Evolutionary conservation across 2,329 filamentous ascomycete genomes (phyloP).

Genomic region (Harringtonia aguacate): DNA sequence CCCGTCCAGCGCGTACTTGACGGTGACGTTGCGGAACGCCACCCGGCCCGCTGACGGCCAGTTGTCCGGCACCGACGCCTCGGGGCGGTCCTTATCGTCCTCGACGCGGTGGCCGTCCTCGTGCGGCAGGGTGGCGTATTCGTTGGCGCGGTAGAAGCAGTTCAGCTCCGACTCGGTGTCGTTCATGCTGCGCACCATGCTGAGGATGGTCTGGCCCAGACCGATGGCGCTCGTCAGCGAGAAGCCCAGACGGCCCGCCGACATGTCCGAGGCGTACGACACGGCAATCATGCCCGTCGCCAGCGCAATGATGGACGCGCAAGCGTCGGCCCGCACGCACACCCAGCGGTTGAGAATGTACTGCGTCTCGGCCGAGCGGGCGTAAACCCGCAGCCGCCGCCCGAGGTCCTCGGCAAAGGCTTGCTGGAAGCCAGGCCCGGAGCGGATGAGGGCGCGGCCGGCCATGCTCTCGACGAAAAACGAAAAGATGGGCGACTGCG

Average conservation of each 20-base stretch:
- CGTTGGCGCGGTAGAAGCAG: slow-evolving; percentile 25
- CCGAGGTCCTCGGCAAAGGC: slow-evolving; percentile 39
- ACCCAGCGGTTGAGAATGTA: slow-evolving; percentile 50
- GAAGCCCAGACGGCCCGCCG: slow-evolving; percentile 44
- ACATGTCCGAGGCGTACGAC: slow-evolving; percentile 31
- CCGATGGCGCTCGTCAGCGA: slow-evolving; percentile 46
- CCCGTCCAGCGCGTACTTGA: slow-evolving; percentile 17
- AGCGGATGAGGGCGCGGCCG: slow-evolving; percentile 2
- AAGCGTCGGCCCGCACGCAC: slow-evolving; percentile 39
- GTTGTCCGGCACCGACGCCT: slow-evolving; percentile 9
- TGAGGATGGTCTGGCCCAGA: slow-evolving; percentile 38
- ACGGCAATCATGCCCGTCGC: slow-evolving; percentile 43
- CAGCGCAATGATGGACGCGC: slow-evolving; percentile 31
- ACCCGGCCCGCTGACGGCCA: slow-evolving; percentile 19
- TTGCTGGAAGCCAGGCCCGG: slow-evolving; percentile 23
- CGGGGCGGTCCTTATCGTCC: slow-evolving; percentile 5
- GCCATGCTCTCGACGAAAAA: slow-evolving; percentile 2
- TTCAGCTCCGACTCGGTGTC: slow-evolving; percentile 47
- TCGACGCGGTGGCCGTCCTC: slow-evolving; percentile 14
- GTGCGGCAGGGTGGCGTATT: slow-evolving; percentile 18
- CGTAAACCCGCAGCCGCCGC: slow-evolving; percentile 34
- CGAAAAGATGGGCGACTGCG: slow-evolving; percentile 2
- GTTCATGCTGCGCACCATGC: slow-evolving; percentile 42
- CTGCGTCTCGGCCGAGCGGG: slow-evolving; percentile 35
- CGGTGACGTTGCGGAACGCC: slow-evolving; percentile 18